Base-by-base conservation (phyloP, 805 yeast species). In the Spathaspora arborariae region DNA sequence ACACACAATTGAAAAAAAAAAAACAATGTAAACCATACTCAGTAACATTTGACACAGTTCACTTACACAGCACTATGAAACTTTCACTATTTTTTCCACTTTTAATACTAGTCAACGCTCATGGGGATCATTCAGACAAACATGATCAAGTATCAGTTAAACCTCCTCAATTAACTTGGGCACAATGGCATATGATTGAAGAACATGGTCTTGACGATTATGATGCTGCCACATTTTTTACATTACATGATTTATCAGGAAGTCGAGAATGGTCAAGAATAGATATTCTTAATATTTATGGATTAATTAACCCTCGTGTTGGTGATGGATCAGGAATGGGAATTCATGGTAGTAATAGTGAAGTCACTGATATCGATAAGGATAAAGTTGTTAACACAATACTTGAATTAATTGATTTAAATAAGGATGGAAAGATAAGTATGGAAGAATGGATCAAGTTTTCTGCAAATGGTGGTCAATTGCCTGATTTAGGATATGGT, bases 311-410 rank as follows among this genome's bases (percentile, higher is more conserved):
- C 3, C 80, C 76, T 49, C 80, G 85, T 20, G 84, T 89, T 13
- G 97, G 97, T 9, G 85, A 80, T 53, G 97, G 97, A 40, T 85
- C 88, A 48, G 97, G 97, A 5, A 79, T 85, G 82, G 97, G 97
- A 1, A 70, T 75, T 15, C 92, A 85, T 58, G 87, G 81, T 54
- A 58, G 55, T 40, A 34, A 51, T 21, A 15, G n/a, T 6, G 35
- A 30, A 30, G 74, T 78, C 24, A 81, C 82, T 41, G 75, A 81
- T 18, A 84, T 80, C 51, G 74, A 78, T 22, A 76, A 80, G 54
- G 72, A 77, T 13, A 65, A 77, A 18, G 89, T 88, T 2, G 75
- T 82, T 30, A 45, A 62, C 15, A 68, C 76, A 9, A 76, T 91
- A 7, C 67, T 88, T 60, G 62, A 53, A 8, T 57, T 88, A 52